A percentile compares a stretch with the other conserved stretches of the same genome.
These are phyloP conservation scores for Blastomyces emzantsi DNA, from an alignment of 2,329 filamentous ascomycete genomes.

Conservation along the genomic window DNA sequence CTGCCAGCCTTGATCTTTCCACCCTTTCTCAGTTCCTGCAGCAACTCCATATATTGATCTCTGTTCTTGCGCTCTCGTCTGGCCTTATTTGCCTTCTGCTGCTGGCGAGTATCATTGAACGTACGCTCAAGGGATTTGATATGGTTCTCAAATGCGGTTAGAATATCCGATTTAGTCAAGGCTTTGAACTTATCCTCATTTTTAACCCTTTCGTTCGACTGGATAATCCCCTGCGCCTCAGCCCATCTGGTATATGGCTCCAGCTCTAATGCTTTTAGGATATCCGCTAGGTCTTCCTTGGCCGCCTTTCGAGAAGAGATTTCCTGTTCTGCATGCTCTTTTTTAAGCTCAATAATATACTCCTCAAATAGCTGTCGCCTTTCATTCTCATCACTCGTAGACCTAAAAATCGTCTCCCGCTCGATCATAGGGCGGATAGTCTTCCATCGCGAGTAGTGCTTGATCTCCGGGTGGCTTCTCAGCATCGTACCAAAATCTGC, in stretches of 20 bases:
- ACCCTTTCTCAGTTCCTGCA: slow-evolving; percentile 62
- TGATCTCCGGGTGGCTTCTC: slow-evolving; percentile 92
- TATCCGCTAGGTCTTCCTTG: slow-evolving; percentile 69
- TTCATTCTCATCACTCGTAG: slow-evolving; percentile 78
- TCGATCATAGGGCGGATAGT: slow-evolving; percentile 90
- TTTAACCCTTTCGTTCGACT: slow-evolving; percentile 67
- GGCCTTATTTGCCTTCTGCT: slow-evolving; percentile 70
- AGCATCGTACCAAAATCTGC: slow-evolving; percentile 95
- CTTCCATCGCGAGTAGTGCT: slow-evolving; percentile 94
- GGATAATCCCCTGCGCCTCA: slow-evolving; percentile 75
- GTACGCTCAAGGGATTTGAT: slow-evolving; percentile 85
- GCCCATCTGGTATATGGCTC: slow-evolving; percentile 94
- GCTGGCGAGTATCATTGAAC: slow-evolving; percentile 84
- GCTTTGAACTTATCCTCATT: slow-evolving; percentile 75
- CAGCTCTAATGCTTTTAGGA: slow-evolving; percentile 70
- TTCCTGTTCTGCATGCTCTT: slow-evolving; percentile 67
- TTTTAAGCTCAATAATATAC: slow-evolving; percentile 78
- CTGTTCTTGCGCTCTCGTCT: slow-evolving; percentile 78
- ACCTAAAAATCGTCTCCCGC: slow-evolving; percentile 89
- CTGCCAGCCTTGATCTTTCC: slow-evolving; percentile 81
- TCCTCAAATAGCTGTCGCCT: slow-evolving; percentile 87
- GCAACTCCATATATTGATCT: slow-evolving; percentile 66
- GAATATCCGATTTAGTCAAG: slow-evolving; percentile 78
- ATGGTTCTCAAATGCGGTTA: slow-evolving; percentile 89
- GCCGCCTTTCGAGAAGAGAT: slow-evolving; percentile 64